phyloP scores from a whole-genome alignment of 2,329 filamentous ascomycete species.

The Calonectria crousiana region DNA sequence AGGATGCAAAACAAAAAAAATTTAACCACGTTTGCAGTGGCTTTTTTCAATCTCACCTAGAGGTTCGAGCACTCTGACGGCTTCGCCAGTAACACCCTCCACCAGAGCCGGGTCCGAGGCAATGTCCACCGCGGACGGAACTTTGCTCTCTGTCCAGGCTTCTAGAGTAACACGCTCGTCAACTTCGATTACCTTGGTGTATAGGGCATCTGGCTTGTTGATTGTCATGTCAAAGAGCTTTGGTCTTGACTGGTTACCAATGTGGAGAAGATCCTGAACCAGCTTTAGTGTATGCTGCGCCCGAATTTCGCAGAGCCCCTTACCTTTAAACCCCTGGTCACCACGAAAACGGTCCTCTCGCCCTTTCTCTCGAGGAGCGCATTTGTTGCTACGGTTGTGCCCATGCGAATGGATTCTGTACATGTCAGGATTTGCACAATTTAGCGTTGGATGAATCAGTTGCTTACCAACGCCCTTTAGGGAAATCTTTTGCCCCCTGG shows the following conservation, averaged over 20 bases:
- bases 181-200: slow-evolving; percentile 84
- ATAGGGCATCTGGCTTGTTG: slow-evolving; percentile 85
- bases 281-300: neutral
- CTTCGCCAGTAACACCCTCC: slow-evolving; percentile 74
- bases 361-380: slow-evolving; percentile 90
- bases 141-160: slow-evolving; percentile 79
- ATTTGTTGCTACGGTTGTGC: slow-evolving; percentile 93
- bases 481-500: slow-evolving; percentile 76
- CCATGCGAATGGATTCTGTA: slow-evolving; percentile 93
- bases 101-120: slow-evolving; percentile 50
- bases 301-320: neutral
- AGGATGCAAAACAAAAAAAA: neutral
- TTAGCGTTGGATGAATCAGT: neutral
- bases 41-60: slow-evolving; percentile 53
- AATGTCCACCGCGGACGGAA: slow-evolving; percentile 65
- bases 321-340: slow-evolving; percentile 81
- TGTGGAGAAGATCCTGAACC: slow-evolving; percentile 80
- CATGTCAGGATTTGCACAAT: slow-evolving; percentile 71
- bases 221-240: slow-evolving; percentile 93
- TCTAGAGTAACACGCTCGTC: slow-evolving; percentile 91
- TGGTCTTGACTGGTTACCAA: slow-evolving; percentile 89
- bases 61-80: slow-evolving; percentile 72
- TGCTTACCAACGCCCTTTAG: slow-evolving; percentile 21
- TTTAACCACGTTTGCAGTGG: neutral
- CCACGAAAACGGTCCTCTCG: slow-evolving; percentile 85